Conservation (phyloP, 2,329 filamentous ascomycete genomes). For the Xylariaceae sp. region DNA sequence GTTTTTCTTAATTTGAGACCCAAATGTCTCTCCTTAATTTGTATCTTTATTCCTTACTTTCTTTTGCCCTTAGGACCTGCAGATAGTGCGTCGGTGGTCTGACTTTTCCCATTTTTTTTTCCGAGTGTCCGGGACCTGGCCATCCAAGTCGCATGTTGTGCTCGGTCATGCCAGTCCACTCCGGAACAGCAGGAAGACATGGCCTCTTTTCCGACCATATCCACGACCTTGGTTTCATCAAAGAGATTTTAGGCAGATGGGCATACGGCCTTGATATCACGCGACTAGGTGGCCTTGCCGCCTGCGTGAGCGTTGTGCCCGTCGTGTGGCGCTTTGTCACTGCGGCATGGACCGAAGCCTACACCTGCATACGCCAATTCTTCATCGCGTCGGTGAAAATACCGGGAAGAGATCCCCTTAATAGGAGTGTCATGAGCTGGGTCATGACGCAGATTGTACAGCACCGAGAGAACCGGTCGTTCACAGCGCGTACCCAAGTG, state of each 20-base stretch:
- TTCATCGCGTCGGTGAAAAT: constrained; percentile 45
- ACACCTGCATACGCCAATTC: constrained; percentile 40
- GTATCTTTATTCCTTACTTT: neutral
- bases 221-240: constrained; percentile 36
- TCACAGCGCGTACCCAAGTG: constrained; percentile 44
- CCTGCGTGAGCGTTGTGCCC: constrained; percentile 42
- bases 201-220: constrained; percentile 26
- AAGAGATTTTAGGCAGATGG: constrained; percentile 39
- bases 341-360: constrained; percentile 36
- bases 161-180: constrained; percentile 15
- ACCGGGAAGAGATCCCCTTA: constrained; percentile 43
- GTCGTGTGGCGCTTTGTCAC: constrained; percentile 39
- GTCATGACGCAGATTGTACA: constrained; percentile 39
- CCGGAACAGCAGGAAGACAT: constrained; percentile 20
- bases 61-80: neutral
- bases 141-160: neutral
- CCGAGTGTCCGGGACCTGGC: neutral
- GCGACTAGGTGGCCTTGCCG: constrained; percentile 43
- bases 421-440: constrained; percentile 45
- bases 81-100: neutral
- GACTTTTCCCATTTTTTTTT: neutral
- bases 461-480: constrained; percentile 38
- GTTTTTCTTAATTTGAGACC: neutral
- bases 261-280: constrained; percentile 43
- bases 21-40: neutral